A percentile compares a stretch with the other conserved stretches of the same genome.
Evolutionary conservation across 176 grass and related monocot genomes (phyloP).

Genomic region (Canna indica): DNA sequence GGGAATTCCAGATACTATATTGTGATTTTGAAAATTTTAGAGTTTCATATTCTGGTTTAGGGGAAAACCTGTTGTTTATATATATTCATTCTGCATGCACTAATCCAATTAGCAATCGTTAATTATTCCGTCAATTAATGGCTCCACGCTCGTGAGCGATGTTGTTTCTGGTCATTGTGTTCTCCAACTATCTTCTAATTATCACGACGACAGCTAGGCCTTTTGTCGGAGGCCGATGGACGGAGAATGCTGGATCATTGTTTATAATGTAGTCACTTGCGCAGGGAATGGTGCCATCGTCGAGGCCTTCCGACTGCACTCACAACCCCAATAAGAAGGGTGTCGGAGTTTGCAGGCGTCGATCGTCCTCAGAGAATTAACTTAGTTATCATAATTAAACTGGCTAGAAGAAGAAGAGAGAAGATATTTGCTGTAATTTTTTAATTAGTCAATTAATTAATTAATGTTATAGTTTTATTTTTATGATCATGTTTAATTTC

Average conservation of each 20-base stretch:
- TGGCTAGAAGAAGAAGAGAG: background rate
- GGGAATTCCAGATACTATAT: too few species aligned
- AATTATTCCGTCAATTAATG: too few species aligned
- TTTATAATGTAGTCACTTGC: background rate
- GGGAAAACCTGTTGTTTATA: too few species aligned
- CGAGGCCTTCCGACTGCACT: background rate
- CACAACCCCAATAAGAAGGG: background rate
- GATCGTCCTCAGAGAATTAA: background rate
- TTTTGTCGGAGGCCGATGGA: background rate
- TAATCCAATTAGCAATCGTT: too few species aligned
- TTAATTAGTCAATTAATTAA: too few species aligned
- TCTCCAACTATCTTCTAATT: constrained; percentile 2
- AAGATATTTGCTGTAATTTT: too few species aligned
- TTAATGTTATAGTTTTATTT: too few species aligned
- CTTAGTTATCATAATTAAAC: background rate
- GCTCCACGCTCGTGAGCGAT: too few species aligned
- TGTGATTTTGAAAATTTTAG: too few species aligned
- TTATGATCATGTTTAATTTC: too few species aligned
- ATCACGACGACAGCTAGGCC: background rate
- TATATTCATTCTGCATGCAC: too few species aligned
- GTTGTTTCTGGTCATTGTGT: background rate
- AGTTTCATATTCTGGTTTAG: too few species aligned
- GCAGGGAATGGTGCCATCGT: background rate
- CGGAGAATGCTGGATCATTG: background rate
- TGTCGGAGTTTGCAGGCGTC: background rate